Conservation (phyloP, 1,284 basidiomycete genomes). For the Paramarasmius palmivorus region DNA sequence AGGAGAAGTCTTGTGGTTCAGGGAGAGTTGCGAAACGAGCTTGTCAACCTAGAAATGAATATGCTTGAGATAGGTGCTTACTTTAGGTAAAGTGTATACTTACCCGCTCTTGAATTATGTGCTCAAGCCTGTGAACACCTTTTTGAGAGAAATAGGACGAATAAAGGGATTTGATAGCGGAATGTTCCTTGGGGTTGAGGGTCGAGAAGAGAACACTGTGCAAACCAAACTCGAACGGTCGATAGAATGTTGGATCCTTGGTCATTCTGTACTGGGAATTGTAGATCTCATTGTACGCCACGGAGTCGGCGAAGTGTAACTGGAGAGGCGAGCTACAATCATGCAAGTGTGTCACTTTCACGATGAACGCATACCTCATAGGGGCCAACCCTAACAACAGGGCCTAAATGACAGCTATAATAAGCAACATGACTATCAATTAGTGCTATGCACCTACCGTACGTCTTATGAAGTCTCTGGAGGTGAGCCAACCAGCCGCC, state of each 20-base stretch:
- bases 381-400: slow-evolving; percentile 31
- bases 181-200: not conserved
- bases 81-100: not conserved
- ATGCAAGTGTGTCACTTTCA: not conserved
- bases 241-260: not conserved
- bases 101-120: slow-evolving; percentile 2
- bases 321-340: not conserved
- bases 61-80: not conserved
- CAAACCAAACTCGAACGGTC: not conserved
- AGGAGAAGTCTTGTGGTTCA: slow-evolving; percentile 9
- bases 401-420: slow-evolving; percentile 20
- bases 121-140: not conserved
- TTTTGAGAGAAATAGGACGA: slow-evolving; percentile 3
- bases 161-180: not conserved
- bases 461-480: slow-evolving; percentile 25
- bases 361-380: slow-evolving; percentile 24
- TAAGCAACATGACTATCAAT: not conserved
- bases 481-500: slow-evolving; percentile 30
- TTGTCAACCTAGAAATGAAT: slow-evolving; percentile 22
- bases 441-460: slow-evolving; percentile 25
- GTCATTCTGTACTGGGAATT: not conserved
- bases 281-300: not conserved
- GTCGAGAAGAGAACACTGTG: not conserved
- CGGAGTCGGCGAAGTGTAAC: not conserved
- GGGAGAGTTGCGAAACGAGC: slow-evolving; percentile 17